phyloP scores from a whole-genome alignment of 257 asterid species.

The Avicennia marina region DNA sequence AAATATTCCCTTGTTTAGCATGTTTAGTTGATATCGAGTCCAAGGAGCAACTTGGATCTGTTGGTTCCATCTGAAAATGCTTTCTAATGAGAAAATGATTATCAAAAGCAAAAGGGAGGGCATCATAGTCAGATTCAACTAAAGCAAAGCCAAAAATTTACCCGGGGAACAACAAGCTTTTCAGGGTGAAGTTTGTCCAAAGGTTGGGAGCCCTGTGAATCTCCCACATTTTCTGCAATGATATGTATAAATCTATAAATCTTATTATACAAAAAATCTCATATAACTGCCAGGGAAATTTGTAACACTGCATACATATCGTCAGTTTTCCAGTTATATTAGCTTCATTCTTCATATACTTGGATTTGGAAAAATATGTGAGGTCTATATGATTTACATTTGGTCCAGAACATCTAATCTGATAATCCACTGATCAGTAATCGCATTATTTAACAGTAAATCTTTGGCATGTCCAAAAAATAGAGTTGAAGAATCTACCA shows the following conservation, averaged over 20 bases:
- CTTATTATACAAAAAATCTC: neutral
- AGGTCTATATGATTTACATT: too few species aligned
- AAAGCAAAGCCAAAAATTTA: conserved; percentile 26
- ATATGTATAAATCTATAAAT: conserved; percentile 17
- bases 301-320: too few species aligned
- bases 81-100: conserved; percentile 17
- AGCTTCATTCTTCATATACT: too few species aligned
- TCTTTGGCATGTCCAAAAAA: conserved; percentile 6
- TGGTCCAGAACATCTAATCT: too few species aligned
- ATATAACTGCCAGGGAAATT: neutral
- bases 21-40: conserved; percentile 29
- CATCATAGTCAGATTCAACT: conserved; percentile 1
- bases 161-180: conserved; percentile 44
- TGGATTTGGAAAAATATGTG: too few species aligned
- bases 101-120: conserved; percentile 6
- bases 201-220: conserved; percentile 27
- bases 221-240: conserved; percentile 43
- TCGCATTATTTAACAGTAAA: too few species aligned
- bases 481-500: neutral
- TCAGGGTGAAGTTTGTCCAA: conserved; percentile 35
- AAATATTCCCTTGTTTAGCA: conserved; percentile 32
- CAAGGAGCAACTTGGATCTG: conserved; percentile 24
- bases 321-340: too few species aligned
- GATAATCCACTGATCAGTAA: too few species aligned
- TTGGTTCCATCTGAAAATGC: conserved; percentile 27